phyloP scores from a whole-genome alignment of 305 asterid genomes.

The Rubia tinctorum region DNA sequence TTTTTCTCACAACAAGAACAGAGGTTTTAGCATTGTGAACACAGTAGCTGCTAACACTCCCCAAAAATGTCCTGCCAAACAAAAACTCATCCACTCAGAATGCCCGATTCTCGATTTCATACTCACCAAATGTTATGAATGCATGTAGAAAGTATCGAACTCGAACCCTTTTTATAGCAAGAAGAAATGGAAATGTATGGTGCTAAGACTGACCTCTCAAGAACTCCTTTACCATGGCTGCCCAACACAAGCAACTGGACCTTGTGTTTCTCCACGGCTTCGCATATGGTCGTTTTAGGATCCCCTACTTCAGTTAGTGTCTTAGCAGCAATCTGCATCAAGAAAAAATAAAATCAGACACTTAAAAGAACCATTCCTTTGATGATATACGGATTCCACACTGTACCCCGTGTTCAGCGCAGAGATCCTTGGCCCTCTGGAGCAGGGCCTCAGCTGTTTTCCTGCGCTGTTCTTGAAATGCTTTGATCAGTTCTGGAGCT shows the following conservation, averaged over 20 bases:
- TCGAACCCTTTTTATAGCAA: background rate
- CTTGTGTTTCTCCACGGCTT: slow-evolving; percentile 42
- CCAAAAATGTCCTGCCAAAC: slow-evolving; percentile 48
- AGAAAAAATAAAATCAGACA: background rate
- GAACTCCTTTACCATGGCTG: slow-evolving; percentile 42
- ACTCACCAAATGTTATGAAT: background rate
- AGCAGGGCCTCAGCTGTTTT: slow-evolving; percentile 38
- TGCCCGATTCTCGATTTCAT: background rate
- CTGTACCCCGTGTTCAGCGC: slow-evolving; percentile 44
- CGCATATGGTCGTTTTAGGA: slow-evolving; percentile 47
- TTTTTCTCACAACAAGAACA: slow-evolving; percentile 53
- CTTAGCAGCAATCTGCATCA: slow-evolving; percentile 38
- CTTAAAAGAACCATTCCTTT: background rate
- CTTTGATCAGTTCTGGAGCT: slow-evolving; percentile 41
- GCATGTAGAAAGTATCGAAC: background rate
- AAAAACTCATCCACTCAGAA: background rate
- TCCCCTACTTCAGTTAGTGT: slow-evolving; percentile 50
- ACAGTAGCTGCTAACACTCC: slow-evolving; percentile 65
- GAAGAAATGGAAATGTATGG: background rate
- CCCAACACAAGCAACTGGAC: slow-evolving; percentile 48
- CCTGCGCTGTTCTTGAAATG: slow-evolving; percentile 38
- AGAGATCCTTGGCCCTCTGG: slow-evolving; percentile 47
- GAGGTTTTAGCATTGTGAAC: slow-evolving; percentile 53
- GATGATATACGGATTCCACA: background rate
- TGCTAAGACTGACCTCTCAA: slow-evolving; percentile 38